These are phyloP conservation scores for Nitzschia sp. DNA, from an alignment of 108 stramenopile species.

Conservation along the genomic window DNA sequence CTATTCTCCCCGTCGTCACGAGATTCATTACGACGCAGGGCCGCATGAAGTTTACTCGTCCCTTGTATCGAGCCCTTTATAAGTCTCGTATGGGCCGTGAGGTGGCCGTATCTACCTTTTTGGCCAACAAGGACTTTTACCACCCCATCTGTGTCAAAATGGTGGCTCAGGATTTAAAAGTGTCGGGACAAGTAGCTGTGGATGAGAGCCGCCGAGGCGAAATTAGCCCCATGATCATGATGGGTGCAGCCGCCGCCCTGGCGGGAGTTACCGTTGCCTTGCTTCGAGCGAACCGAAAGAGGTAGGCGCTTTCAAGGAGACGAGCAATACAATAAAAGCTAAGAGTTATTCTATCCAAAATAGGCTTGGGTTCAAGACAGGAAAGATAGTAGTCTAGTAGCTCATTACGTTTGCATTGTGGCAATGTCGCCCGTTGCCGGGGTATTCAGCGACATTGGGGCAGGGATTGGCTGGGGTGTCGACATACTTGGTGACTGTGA, in stretches of 20 bases:
- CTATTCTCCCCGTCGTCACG: slow-evolving; percentile 66
- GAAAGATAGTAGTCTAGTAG: too few species aligned
- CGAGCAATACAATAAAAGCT: too few species aligned
- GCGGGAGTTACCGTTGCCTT: slow-evolving; percentile 2
- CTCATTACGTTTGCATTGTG: too few species aligned
- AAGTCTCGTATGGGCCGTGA: slow-evolving; percentile 63
- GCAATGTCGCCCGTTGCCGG: too few species aligned
- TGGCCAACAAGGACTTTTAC: slow-evolving; percentile 84
- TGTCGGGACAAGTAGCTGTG: neutral
- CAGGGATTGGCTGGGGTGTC: too few species aligned
- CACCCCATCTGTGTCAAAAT: slow-evolving; percentile 95
- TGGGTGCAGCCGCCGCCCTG: slow-evolving; percentile 5
- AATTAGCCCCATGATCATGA: neutral
- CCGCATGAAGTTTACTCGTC: slow-evolving; percentile 98
- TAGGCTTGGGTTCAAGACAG: too few species aligned
- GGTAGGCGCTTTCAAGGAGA: too few species aligned
- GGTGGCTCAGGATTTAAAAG: slow-evolving; percentile 79
- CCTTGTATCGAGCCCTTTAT: slow-evolving; percentile 86
- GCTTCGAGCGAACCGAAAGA: neutral
- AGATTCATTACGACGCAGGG: slow-evolving; percentile 95
- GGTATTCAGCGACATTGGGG: too few species aligned
- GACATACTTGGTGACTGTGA: too few species aligned
- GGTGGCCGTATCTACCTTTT: slow-evolving; percentile 80
- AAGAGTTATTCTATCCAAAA: too few species aligned
- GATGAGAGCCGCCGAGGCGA: neutral